Evolutionary conservation across 2,329 filamentous ascomycete species (phyloP).

Genomic region (Phaeosphaeria sp.): DNA sequence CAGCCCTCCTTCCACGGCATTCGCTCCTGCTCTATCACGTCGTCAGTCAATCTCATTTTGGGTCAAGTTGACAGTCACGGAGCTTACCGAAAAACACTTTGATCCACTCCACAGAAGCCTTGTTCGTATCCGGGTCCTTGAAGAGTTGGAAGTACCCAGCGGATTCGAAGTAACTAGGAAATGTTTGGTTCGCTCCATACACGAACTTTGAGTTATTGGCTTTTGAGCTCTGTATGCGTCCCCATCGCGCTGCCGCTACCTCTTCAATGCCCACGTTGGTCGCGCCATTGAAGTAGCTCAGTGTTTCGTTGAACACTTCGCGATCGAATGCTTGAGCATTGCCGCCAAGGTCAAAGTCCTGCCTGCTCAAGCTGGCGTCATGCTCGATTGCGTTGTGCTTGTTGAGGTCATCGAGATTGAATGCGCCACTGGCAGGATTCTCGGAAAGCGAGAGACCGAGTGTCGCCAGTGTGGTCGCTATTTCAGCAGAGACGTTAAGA

Average conservation of each 20-base stretch:
- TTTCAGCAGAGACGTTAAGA: conserved; percentile 42
- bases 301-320: conserved; percentile 25
- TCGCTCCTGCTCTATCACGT: conserved; percentile 25
- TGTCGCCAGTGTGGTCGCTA: conserved; percentile 30
- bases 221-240: conserved; percentile 19
- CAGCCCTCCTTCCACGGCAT: conserved; percentile 31
- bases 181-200: conserved; percentile 15
- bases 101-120: conserved; percentile 21
- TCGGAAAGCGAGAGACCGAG: conserved; percentile 18
- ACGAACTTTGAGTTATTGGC: conserved; percentile 21
- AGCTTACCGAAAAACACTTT: conserved; percentile 34
- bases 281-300: conserved; percentile 8
- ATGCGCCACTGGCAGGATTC: conserved; percentile 17
- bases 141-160: conserved; percentile 24
- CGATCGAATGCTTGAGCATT: conserved; percentile 29
- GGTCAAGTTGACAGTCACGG: neutral
- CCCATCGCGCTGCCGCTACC: conserved; percentile 16
- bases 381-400: conserved; percentile 46
- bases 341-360: conserved; percentile 30
- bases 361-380: conserved; percentile 40
- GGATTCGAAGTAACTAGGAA: conserved; percentile 29
- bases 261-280: conserved; percentile 5
- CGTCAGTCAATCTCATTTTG: neutral
- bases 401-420: conserved; percentile 42
- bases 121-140: conserved; percentile 15